These are phyloP conservation scores for Pseudevernia furfuracea DNA, from an alignment of 495 filamentous ascomycete genomes.

Conservation along the genomic window DNA sequence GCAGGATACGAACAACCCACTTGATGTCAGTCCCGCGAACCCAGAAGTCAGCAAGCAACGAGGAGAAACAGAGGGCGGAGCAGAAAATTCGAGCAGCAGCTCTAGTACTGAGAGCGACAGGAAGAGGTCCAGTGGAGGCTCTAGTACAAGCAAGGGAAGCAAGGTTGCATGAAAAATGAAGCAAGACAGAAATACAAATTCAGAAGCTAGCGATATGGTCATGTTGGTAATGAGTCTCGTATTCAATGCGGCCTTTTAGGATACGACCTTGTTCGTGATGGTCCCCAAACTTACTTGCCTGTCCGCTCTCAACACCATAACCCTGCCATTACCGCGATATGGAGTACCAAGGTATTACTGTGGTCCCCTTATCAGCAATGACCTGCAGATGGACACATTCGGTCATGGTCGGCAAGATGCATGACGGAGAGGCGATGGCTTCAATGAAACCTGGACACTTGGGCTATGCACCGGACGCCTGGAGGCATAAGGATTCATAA, in stretches of 20 bases:
- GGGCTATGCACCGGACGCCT: slow-evolving; percentile 3
- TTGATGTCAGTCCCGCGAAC: slow-evolving; percentile 56
- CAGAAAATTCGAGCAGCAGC: slow-evolving; percentile 33
- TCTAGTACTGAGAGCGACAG: slow-evolving; percentile 29
- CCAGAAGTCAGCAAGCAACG: slow-evolving; percentile 47
- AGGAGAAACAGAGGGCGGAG: slow-evolving; percentile 40
- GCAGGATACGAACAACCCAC: slow-evolving; percentile 35
- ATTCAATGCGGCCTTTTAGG: background rate
- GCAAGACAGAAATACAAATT: background rate
- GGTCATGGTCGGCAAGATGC: slow-evolving; percentile 4
- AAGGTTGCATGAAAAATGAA: slow-evolving; percentile 24
- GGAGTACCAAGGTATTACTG: background rate
- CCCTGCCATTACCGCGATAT: background rate
- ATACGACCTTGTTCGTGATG: background rate
- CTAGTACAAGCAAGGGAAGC: slow-evolving; percentile 41
- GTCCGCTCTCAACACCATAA: background rate
- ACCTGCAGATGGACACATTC: background rate
- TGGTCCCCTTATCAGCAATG: background rate
- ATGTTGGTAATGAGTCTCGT: background rate
- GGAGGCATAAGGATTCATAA: background rate
- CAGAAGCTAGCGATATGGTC: background rate
- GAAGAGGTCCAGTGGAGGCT: slow-evolving; percentile 39
- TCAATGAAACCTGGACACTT: slow-evolving; percentile 9
- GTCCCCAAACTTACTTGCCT: background rate
- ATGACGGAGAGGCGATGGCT: slow-evolving; percentile 1